A percentile compares a stretch with the other conserved stretches of the same genome.
phyloP scores from a whole-genome alignment of 2,329 filamentous ascomycete species.

The Nothophaeocryptopus gaeumannii region DNA sequence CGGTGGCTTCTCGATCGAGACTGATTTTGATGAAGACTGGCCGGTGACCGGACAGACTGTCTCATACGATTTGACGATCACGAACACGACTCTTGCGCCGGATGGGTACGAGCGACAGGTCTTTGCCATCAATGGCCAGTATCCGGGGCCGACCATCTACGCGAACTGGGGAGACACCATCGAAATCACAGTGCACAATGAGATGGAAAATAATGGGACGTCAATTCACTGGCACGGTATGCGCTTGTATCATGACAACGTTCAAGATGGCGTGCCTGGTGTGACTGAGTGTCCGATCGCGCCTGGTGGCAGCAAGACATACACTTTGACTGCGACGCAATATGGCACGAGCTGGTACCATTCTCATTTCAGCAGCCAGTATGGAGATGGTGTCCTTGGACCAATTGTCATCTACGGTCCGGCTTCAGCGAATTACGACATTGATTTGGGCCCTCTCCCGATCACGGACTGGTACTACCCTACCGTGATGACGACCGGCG shows the following conservation, averaged over 20 bases:
- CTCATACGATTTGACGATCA: constrained; percentile 35
- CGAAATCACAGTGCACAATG: constrained; percentile 58
- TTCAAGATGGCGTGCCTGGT: constrained; percentile 57
- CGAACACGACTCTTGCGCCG: constrained; percentile 45
- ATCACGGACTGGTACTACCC: constrained; percentile 58
- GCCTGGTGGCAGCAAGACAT: constrained; percentile 53
- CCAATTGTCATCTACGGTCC: constrained; percentile 62
- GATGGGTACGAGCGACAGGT: constrained; percentile 37
- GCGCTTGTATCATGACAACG: constrained; percentile 54
- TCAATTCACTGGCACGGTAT: constrained; percentile 64
- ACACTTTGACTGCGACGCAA: constrained; percentile 56
- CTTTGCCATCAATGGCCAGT: constrained; percentile 59
- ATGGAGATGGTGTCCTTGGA: constrained; percentile 59
- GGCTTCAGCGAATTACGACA: constrained; percentile 58
- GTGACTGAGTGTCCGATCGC: constrained; percentile 48
- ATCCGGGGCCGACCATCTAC: constrained; percentile 52
- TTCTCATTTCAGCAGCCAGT: constrained; percentile 56
- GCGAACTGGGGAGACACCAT: constrained; percentile 34
- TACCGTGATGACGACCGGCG: constrained; percentile 27
- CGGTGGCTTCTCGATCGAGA: constrained; percentile 30
- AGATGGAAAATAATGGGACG: constrained; percentile 55
- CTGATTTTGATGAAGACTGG: constrained; percentile 36
- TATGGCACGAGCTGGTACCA: constrained; percentile 47
- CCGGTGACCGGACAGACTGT: constrained; percentile 35
- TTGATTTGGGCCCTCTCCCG: constrained; percentile 60